Conservation (phyloP, 2,329 filamentous ascomycete species). For the Botrytis galanthina region DNA sequence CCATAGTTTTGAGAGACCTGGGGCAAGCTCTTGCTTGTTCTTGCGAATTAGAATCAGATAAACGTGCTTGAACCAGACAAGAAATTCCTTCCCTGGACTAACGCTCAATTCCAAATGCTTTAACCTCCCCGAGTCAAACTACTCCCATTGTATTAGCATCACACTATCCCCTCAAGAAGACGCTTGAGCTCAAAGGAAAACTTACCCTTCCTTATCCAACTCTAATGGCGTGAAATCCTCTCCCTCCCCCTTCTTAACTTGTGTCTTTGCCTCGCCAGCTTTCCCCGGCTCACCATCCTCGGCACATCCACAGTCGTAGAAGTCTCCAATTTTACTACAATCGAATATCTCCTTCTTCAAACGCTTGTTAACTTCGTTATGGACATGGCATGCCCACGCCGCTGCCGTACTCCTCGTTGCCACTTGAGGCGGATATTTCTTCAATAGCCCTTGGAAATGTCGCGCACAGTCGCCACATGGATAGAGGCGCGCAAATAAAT, state of each 20-base stretch:
- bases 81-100: not conserved
- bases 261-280: constrained; percentile 32
- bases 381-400: constrained; percentile 66
- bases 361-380: constrained; percentile 65
- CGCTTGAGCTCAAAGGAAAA: not conserved
- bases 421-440: constrained; percentile 63
- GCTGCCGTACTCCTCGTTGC: constrained; percentile 61
- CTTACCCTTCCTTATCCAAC: constrained; percentile 37
- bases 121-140: constrained; percentile 32
- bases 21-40: not conserved
- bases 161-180: not conserved
- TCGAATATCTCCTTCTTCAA: constrained; percentile 62
- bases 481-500: constrained; percentile 66
- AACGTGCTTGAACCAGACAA: not conserved
- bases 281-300: constrained; percentile 55
- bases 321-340: constrained; percentile 66
- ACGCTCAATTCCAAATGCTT: not conserved
- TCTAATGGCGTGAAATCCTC: constrained; percentile 37
- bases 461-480: constrained; percentile 68
- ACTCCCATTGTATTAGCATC: constrained; percentile 25
- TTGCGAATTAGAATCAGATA: not conserved
- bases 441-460: constrained; percentile 63
- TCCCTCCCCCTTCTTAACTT: constrained; percentile 28
- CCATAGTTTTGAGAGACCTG: too few relatives aligned
- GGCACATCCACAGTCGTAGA: constrained; percentile 70